Evolutionary conservation across 2,329 filamentous ascomycete species (phyloP), one percentile per base, ranked within the genome.

Genomic region (Xylaria polymorpha): DNA sequence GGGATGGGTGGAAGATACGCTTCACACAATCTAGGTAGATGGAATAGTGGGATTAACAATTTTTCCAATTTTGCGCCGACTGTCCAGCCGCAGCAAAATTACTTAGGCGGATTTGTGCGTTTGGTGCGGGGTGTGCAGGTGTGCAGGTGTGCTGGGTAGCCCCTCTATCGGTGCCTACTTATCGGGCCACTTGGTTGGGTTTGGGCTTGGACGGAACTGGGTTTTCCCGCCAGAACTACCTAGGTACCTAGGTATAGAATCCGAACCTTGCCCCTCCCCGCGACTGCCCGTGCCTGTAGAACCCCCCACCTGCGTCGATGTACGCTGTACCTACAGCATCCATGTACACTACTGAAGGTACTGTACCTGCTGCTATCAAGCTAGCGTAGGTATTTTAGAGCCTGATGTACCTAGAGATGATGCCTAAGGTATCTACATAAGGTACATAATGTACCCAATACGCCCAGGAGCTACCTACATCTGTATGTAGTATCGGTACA

Each of bases 101-200:
- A 50, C 57, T 61, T 62, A 37, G 29, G 53, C 50, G 44, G 55
- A 67, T 68, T 71, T 72, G 70, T 72, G 70, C 60, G 68, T 59
- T 32, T 18, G 48, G 56, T 68, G 70, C 70, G 70, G 70, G 70
- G 70, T 72, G 65, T 35, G 9, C 29, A 18, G n/a, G n/a, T n/a
- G n/a, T n/a, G n/a, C n/a, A n/a, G n/a, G n/a, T n/a, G n/a, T n/a
- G n/a, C n/a, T n/a, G n/a, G n/a, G 10, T 22, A 60, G 56, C 62
- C 64, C 51, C 64, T 62, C 66, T 66, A 67, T 66, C 51, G 14
- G 37, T 9, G 20, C 29, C n/a, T 57, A 4, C 35, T 67, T 65
- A 65, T 66, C 66, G 55, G 29, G 32, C 10, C 15, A 10, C 20
- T 41, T 69, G 55, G 56, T 64, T 64, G 64, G n/a, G n/a, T n/a